Evolutionary conservation across 805 yeast genomes (phyloP), one percentile per base, ranked within the genome.

Genomic region (Ascoidea rubescens): DNA sequence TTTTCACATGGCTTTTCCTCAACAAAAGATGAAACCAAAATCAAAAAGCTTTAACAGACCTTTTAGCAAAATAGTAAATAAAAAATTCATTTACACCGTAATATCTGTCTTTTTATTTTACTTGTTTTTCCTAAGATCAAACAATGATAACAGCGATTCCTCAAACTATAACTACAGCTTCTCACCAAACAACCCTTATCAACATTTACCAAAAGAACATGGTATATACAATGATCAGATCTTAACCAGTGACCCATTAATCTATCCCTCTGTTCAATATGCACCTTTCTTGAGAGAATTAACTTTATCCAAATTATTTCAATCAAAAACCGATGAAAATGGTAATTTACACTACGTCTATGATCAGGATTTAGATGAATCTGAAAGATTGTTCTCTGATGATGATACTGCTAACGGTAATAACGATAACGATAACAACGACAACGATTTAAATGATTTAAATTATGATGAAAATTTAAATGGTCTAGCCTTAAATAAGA

Each of bases 261-360:
- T 85, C 12, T 84, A 75, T 60, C 93, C 93, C n/a, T 75, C 79
- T n/a, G 73, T 84, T 44, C 89, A 84, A 57, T 82, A 84, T 59
- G 82, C 86, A 4, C 77, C 80, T 0, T 63, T 74, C 28, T 69
- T 85, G 54, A 75, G 78, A 57, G 82, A 80, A 53, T 61, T 84
- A 50, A 76, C 80, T 1, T 64, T 79, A 21, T 71, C 72, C 51
- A 70, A 72, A 14, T 64, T 84, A 37, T 81, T 79, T 54, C 50
- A 54, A 37, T 71, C 70, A 48, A 67, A 74, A 49, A 62, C 67
- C n/a, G 77, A 74, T 47, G 60, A 75, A 16, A 76, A 76, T 54
- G 71, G 77, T 5, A 63, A 65, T 51, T 62, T 67, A 50, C 60
- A 57, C 31, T 70, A 58, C 53, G 43, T 37, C 4, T 37, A 37